Percentiles rank a stretch among this genome's conserved stretches.
These are phyloP conservation scores for Triticum timopheevii DNA, from an alignment of 176 grass and related monocot species.

Conservation along the genomic window DNA sequence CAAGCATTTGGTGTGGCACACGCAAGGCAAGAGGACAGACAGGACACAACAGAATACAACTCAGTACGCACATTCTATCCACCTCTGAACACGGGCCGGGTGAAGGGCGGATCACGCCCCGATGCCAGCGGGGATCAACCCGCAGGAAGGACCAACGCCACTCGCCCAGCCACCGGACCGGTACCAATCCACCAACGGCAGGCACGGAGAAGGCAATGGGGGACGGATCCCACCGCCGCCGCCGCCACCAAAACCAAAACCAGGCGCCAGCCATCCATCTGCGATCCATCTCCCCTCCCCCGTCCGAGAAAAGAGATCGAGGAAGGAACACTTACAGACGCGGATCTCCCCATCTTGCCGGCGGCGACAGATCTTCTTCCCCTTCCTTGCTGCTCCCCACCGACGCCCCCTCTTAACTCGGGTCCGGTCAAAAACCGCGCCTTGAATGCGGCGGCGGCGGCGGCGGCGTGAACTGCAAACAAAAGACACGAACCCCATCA, in stretches of 20 bases:
- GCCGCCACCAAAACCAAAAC: background rate
- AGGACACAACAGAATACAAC: background rate
- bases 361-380: slow-evolving; percentile 17
- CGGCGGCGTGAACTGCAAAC: background rate
- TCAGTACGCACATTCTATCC: background rate
- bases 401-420: background rate
- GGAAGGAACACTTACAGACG: slow-evolving; percentile 41
- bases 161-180: background rate
- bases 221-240: background rate
- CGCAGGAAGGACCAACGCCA: background rate
- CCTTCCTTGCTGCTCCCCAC: background rate
- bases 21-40: background rate
- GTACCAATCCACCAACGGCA: background rate
- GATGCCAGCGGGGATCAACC: background rate
- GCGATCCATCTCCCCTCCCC: background rate
- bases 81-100: background rate
- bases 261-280: background rate
- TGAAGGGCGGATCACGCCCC: background rate
- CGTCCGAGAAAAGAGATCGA: background rate
- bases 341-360: slow-evolving; percentile 67
- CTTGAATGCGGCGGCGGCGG: slow-evolving; percentile 30
- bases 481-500: background rate
- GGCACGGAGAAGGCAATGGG: background rate
- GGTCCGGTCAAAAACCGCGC: background rate
- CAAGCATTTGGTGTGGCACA: too few relatives aligned